Base-by-base conservation (phyloP, 768 basidiomycete species). In the Kwoniella sp. region DNA sequence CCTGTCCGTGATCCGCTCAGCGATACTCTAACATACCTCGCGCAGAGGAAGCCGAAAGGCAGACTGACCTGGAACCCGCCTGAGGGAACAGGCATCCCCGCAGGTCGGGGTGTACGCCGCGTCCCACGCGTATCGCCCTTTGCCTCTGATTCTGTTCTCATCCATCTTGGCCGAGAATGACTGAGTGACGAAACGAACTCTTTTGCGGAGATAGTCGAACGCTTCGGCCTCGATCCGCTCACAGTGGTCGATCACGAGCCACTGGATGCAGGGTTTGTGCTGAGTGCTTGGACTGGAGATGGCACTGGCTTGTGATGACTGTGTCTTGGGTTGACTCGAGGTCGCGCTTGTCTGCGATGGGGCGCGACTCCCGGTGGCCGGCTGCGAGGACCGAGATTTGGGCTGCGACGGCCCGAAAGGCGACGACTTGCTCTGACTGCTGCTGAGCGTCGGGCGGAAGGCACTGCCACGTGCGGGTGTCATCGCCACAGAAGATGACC, bases 181-280 rank as follows among this genome's bases (percentile, higher is more conserved):
- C 23, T 55, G 42, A 2, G 59, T 59, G 3, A 65, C 44, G 44
- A 57, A 69, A 3, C 28, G 36, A 3, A 66, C 37, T 23, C 53
- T 51, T 11, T 17, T 49, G 15, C 31, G 20, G 19, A 65, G 45
- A 2, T 19, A 20, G 5, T 42, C 41, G 7, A 49, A n/a, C 5
- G 56, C 15, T 23, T 47, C 43, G 0, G 29, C 17, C n/a, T 65
- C 57, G n/a, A 69, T 48, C 5, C n/a, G 25, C 22, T 61, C 67
- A 34, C 67, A 69, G 31, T 60, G 53, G 32, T 69, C 67, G n/a
- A 66, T 25, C 44, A 54, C 57, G n/a, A 69, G 50, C 67, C 67
- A 69, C 2, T 34, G 39, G 52, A 69, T 46, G 14, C 26, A 41
- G 23, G 60, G 5, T 11, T n/a, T 5, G 6, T 38, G 1, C 31